Evolutionary conservation across 805 yeast genomes (phyloP), one percentile per base, ranked within the genome.

Genomic region (Candida verbasci): DNA sequence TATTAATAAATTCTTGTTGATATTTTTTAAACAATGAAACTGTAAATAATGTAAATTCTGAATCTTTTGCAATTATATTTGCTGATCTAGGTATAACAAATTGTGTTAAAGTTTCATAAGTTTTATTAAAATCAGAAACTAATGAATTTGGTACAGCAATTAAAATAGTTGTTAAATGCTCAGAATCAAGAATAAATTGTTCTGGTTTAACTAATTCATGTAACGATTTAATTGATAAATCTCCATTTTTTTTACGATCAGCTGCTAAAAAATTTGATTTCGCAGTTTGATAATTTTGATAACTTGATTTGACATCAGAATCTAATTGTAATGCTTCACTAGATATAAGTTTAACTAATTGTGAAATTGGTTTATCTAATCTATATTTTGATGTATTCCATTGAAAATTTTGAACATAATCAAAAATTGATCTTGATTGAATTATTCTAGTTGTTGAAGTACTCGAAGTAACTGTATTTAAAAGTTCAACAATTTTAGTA

Each of bases 11-110:
- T 41, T 82, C 86, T 18, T 76, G 72, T 25, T 76, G 78, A 49
- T 68, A 82, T 62, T 88, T 93, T 52, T 83, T 85, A 74, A 93
- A 93, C 43, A 93, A 58, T 3, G 95, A 86, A 12, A 87, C 88
- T 33, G 81, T 73, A 66, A 76, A 89, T 42, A 93, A 70, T 20
- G 68, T 54, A 56, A 67, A 91, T 45, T 89, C 96, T 20, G 72
- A 60, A 62, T 93, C 99, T 35, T 72, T 62, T 7, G 84, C 68
- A 41, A 93, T 72, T 35, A 74, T 62, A 18, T 70, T 59, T 1
- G 97, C 96, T 24, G 88, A 78, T 52, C 97, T 80, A 39, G 99
- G 99, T 24, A 93, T 95, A 25, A 93, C 95, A 70, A 86, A 82
- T 31, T 76, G 70, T 14, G 82, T 66, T 42, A 87, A 62, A 3